A percentile compares a stretch with the other conserved stretches of the same genome.
These are phyloP conservation scores for Paecilomyces fulvus DNA, from an alignment of 2,329 filamentous ascomycete genomes.

Conservation along the genomic window DNA sequence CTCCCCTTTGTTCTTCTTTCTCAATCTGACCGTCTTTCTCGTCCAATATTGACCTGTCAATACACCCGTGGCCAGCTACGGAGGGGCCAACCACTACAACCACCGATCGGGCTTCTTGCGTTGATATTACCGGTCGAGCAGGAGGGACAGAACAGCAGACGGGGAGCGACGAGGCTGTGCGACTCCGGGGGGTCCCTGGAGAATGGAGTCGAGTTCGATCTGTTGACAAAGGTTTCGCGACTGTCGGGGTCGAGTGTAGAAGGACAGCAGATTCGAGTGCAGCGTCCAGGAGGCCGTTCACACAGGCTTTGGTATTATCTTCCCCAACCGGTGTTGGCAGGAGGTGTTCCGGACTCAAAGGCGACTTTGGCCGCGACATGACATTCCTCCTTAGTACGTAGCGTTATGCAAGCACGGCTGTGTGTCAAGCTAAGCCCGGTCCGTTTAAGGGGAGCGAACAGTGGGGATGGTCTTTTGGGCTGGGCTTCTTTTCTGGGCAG, in stretches of 20 bases:
- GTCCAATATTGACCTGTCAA: not conserved
- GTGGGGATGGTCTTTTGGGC: conserved; percentile 12
- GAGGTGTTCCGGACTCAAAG: conserved; percentile 11
- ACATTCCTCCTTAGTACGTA: not conserved
- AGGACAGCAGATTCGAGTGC: not conserved
- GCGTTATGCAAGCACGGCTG: conserved; percentile 20
- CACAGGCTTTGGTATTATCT: not conserved
- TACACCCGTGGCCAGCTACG: not conserved
- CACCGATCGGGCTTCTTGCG: not conserved
- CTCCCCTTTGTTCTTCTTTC: not conserved
- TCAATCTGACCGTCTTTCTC: not conserved
- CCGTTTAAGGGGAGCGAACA: conserved; percentile 15
- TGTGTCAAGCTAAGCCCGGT: conserved; percentile 18
- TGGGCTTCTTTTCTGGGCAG: not conserved
- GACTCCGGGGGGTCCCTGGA: not conserved
- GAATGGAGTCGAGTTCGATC: not conserved
- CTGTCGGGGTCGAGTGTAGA: not conserved
- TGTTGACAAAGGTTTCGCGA: not conserved
- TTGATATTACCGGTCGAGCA: not conserved
- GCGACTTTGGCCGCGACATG: conserved; percentile 10
- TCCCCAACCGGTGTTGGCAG: not conserved
- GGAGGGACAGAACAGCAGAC: not conserved
- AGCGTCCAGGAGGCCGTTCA: not conserved
- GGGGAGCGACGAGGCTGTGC: not conserved
- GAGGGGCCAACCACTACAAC: not conserved